Evolutionary conservation across 306 rosid genomes (phyloP).

Genomic region (Urtica urens): DNA sequence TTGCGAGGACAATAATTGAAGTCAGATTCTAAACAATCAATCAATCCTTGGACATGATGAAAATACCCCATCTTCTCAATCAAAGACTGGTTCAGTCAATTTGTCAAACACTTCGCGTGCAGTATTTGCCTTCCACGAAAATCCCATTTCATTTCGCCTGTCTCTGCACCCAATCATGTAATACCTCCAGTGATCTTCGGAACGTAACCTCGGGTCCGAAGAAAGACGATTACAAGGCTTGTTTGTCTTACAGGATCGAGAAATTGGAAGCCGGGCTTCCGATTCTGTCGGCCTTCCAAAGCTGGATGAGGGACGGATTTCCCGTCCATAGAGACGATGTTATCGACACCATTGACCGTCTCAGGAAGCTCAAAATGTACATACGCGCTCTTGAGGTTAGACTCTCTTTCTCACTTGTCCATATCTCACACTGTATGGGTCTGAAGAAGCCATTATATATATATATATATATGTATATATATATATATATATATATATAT

Average conservation of each 20-base stretch:
- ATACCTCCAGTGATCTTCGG: constrained; percentile 15
- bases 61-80: too few relatives aligned
- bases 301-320: constrained; percentile 93
- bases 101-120: constrained; percentile 44
- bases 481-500: too few relatives aligned
- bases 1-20: too few relatives aligned
- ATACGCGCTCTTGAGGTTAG: constrained; percentile 79
- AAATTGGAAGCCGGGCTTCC: constrained; percentile 44
- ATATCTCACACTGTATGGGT: too few relatives aligned
- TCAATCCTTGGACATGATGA: too few relatives aligned
- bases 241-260: constrained; percentile 72
- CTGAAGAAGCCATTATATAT: too few relatives aligned
- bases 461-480: too few relatives aligned
- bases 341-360: constrained; percentile 83
- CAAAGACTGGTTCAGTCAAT: constrained; percentile 37
- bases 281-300: constrained; percentile 55
- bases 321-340: constrained; percentile 64
- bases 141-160: constrained; percentile 14
- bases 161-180: constrained; percentile 44
- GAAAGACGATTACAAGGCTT: constrained; percentile 19
- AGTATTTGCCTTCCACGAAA: constrained; percentile 4
- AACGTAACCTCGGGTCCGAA: constrained; percentile 9
- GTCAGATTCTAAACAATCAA: too few relatives aligned
- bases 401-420: constrained; percentile 4
- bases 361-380: constrained; percentile 62